These are phyloP conservation scores for Parasitella parasitica DNA, from an alignment of 371 early-diverging fungal genomes.

Conservation along the genomic window DNA sequence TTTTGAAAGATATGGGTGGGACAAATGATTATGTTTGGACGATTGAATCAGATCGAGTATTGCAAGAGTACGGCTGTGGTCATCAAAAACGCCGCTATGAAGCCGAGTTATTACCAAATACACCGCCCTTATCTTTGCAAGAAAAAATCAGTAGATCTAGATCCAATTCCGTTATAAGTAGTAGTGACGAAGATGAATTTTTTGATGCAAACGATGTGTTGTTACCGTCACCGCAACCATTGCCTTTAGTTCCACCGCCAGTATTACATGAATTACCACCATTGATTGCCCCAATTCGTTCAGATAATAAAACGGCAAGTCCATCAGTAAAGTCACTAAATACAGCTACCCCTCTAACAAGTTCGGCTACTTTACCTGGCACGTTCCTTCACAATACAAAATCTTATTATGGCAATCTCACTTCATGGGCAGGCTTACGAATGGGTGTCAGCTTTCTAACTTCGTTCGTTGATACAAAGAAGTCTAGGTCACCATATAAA, in stretches of 20 bases:
- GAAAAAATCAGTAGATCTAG: not conserved
- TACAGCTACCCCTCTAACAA: not conserved
- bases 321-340: not conserved
- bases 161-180: not conserved
- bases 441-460: conserved; percentile 30
- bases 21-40: conserved; percentile 32
- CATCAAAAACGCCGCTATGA: not conserved
- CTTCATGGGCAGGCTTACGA: conserved; percentile 27
- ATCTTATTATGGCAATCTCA: not conserved
- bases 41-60: conserved; percentile 27
- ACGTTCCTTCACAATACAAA: not conserved
- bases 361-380: not conserved
- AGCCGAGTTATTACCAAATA: conserved; percentile 4
- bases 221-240: not conserved
- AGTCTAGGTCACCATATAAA: not conserved
- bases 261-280: not conserved
- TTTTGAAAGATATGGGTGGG: conserved; percentile 43
- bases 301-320: not conserved
- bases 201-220: conserved; percentile 30
- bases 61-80: conserved; percentile 35
- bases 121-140: conserved; percentile 7
- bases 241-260: not conserved
- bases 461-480: conserved; percentile 21
- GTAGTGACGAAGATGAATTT: conserved; percentile 18
- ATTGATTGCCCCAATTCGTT: not conserved